Evolutionary conservation across 768 basidiomycete genomes (phyloP), one percentile per base, ranked within the genome.

Genomic region (Tricholoma matsutake): DNA sequence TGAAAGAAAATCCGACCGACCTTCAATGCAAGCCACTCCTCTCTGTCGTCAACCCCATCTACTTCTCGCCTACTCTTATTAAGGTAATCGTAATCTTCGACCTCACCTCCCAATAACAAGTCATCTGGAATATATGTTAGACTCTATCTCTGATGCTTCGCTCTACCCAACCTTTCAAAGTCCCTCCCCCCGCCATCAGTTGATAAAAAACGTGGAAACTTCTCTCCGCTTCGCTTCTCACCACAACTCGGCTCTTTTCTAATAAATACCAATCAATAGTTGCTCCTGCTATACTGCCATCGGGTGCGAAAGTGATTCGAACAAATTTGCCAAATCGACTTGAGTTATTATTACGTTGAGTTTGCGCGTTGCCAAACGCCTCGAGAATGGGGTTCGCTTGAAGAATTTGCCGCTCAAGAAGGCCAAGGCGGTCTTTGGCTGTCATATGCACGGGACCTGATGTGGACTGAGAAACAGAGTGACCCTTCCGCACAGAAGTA

Each of bases 321-420:
- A 99, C 92, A 72, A 99, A 99, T 75, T 99, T 99, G 31, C 95
- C 96, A 72, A 99, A 99, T 39, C 97, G 91, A 82, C 92, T 94
- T 1, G 97, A 98, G 70, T 99, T 99, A 75, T 98, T 98, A 71
- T 99, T 99, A 49, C 96, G 81, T 75, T 97, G 92, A 0, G 97
- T 98, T 73, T 98, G 97, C 5, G 97, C 96, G 71, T 99, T 99
- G 31, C 97, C 97, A 65, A 99, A 98, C 3, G 97, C 92, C 72
- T 99, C 97, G 4, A 99, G 79, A 60, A 99, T 92, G 1, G 97
- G 97, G 69, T 98, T 99, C 39, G 96, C 96, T 72, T 98, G 95
- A 20, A 98, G 81, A 65, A 99, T 98, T 73, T 98, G 97, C 29
- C 92, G 85, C 72, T 98, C 97, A 34, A 99, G 81, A 11, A 96